A percentile compares a stretch with the other conserved stretches of the same genome.
These are phyloP conservation scores for Borovskyia barvae DNA, from an alignment of 208 protist genomes.

Conservation along the genomic window DNA sequence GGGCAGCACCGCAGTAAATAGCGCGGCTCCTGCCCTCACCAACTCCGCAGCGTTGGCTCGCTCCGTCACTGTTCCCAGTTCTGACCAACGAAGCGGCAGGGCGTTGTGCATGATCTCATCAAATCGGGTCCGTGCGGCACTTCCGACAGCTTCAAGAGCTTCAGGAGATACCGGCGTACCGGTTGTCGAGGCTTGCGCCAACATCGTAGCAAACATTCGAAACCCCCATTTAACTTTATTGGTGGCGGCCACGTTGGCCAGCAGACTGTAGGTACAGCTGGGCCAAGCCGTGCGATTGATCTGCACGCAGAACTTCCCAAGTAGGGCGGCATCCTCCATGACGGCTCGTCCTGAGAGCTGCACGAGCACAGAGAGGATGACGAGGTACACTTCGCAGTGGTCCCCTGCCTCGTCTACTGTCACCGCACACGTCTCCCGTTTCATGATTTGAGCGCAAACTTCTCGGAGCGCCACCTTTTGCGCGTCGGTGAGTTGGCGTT, in stretches of 20 bases:
- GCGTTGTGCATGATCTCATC: conserved; percentile 32
- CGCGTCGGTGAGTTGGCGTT: not conserved
- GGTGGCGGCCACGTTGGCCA: conserved; percentile 1
- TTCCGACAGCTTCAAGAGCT: not conserved
- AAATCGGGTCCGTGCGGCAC: conserved; percentile 1
- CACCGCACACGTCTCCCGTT: not conserved
- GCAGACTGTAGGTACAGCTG: not conserved
- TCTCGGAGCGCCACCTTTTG: conserved; percentile 1
- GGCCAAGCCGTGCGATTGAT: too few species aligned
- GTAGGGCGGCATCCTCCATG: not conserved
- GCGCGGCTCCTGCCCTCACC: conserved; percentile 22
- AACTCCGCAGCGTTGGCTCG: conserved; percentile 22
- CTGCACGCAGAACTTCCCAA: too few species aligned
- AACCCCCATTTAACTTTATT: conserved; percentile 1
- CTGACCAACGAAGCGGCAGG: conserved; percentile 52
- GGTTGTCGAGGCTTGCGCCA: not conserved
- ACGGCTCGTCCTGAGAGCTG: not conserved
- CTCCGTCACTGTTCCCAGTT: conserved; percentile 29
- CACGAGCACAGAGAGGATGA: conserved; percentile 1
- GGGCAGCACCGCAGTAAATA: conserved; percentile 15
- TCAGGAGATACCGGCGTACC: not conserved
- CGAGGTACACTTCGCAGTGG: not conserved
- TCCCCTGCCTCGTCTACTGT: not conserved
- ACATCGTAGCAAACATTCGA: not conserved
- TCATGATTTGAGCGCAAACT: conserved; percentile 2